Percentiles rank a stretch among this genome's conserved stretches.
phyloP scores from a whole-genome alignment of 257 asterid genomes.

The Thymus quinquecostatus region DNA sequence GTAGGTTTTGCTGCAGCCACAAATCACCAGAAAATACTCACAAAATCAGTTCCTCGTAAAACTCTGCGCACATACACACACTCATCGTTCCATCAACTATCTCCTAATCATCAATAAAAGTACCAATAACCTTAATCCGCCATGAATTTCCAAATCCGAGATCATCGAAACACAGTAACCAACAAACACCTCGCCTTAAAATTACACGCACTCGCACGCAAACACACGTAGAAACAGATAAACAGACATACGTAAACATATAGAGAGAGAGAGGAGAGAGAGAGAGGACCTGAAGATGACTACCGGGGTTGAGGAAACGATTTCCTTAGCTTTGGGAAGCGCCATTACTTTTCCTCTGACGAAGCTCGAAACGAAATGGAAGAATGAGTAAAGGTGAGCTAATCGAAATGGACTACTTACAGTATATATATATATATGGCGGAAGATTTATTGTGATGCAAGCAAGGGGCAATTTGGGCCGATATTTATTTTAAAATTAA shows the following conservation, averaged over 20 bases:
- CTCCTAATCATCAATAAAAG: background rate
- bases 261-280: slow-evolving; percentile 8
- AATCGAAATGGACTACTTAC: background rate
- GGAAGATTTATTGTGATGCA: background rate
- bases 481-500: background rate
- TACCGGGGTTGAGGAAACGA: slow-evolving; percentile 61
- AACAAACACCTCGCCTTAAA: slow-evolving; percentile 6
- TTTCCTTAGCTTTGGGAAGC: slow-evolving; percentile 76
- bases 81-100: background rate
- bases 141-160: slow-evolving; percentile 2
- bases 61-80: background rate
- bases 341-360: slow-evolving; percentile 49
- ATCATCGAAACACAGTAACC: background rate
- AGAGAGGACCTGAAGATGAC: slow-evolving; percentile 74
- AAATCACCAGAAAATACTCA: background rate
- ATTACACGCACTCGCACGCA: background rate
- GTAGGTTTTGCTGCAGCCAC: slow-evolving; percentile 67
- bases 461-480: background rate
- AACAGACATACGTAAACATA: background rate
- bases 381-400: background rate
- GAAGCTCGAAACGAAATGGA: background rate
- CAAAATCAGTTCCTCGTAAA: slow-evolving; percentile 8
- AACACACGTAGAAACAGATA: background rate
- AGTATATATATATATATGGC: background rate
- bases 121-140: background rate